A percentile compares a stretch with the other conserved stretches of the same genome.
These are phyloP conservation scores for Sinapis alba DNA, from an alignment of 441 rosid genomes.

Conservation along the genomic window DNA sequence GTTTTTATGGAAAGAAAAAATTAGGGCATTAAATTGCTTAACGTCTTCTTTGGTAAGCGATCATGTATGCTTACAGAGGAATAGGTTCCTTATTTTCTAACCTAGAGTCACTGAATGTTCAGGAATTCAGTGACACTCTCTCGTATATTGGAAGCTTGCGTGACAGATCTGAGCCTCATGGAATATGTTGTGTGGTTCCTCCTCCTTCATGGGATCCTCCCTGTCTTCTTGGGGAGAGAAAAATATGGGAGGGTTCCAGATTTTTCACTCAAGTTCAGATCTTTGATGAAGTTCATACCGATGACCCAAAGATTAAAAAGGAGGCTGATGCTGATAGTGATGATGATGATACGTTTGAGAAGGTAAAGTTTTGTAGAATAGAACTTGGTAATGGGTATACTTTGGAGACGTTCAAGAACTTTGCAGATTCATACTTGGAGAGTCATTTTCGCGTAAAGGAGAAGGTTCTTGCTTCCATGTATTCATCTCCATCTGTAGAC, in stretches of 20 bases:
- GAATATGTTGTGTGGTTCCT: conserved; percentile 76
- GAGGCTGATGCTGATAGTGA: conserved; percentile 32
- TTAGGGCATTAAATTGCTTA: conserved; percentile 22
- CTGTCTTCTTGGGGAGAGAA: conserved; percentile 49
- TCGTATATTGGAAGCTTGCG: conserved; percentile 62
- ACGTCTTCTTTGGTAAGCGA: conserved; percentile 18
- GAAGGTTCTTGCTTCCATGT: conserved; percentile 26
- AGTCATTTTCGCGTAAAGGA: conserved; percentile 43
- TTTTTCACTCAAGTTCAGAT: conserved; percentile 53
- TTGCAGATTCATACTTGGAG: conserved; percentile 53
- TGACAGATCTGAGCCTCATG: conserved; percentile 54
- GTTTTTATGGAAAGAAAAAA: conserved; percentile 1
- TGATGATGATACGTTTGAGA: conserved; percentile 29
- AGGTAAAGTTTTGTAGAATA: conserved; percentile 34
- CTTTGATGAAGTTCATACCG: conserved; percentile 46
- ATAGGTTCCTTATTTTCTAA: background rate
- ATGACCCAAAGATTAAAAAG: conserved; percentile 35
- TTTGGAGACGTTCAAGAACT: conserved; percentile 53
- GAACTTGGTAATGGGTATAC: conserved; percentile 48
- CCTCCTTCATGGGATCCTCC: conserved; percentile 77
- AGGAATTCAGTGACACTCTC: conserved; percentile 71
- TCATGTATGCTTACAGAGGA: conserved; percentile 10
- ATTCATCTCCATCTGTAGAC: conserved; percentile 31
- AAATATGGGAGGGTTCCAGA: conserved; percentile 50
- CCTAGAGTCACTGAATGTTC: conserved; percentile 35